phyloP scores from a whole-genome alignment of 1,284 basidiomycete genomes.

The Sparassis latifolia region DNA sequence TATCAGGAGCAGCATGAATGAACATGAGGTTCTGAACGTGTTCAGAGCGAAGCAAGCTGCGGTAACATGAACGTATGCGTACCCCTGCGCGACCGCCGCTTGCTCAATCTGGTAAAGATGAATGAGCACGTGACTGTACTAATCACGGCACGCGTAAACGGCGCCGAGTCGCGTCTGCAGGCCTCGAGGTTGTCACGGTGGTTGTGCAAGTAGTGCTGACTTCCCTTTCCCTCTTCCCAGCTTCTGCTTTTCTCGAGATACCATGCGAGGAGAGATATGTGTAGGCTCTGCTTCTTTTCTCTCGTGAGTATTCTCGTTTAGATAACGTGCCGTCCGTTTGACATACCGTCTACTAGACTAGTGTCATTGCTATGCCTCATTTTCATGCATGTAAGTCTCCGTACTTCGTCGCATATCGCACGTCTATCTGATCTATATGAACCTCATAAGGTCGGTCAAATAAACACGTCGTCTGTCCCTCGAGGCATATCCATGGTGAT shows the following conservation, averaged over 20 bases:
- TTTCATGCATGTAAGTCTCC: slow-evolving; percentile 62
- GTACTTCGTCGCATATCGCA: slow-evolving; percentile 8
- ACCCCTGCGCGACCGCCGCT: slow-evolving; percentile 3
- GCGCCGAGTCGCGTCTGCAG: slow-evolving; percentile 12
- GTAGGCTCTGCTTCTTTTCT: slow-evolving; percentile 61
- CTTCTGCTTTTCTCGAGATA: slow-evolving; percentile 9
- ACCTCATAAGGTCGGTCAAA: slow-evolving; percentile 64
- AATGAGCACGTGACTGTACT: neutral
- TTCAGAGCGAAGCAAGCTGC: neutral
- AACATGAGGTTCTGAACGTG: neutral
- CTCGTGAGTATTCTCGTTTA: slow-evolving; percentile 41
- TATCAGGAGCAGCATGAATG: neutral
- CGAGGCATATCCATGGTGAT: slow-evolving; percentile 66
- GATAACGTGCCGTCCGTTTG: slow-evolving; percentile 4
- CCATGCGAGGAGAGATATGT: slow-evolving; percentile 68
- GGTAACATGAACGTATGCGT: slow-evolving; percentile 3
- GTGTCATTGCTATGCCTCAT: slow-evolving; percentile 64
- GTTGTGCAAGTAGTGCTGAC: slow-evolving; percentile 10
- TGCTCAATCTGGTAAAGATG: neutral
- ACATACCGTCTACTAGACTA: slow-evolving; percentile 38
- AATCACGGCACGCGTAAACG: neutral
- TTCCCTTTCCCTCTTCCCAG: slow-evolving; percentile 22
- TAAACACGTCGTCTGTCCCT: slow-evolving; percentile 66
- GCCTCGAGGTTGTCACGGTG: slow-evolving; percentile 12
- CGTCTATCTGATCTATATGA: slow-evolving; percentile 14